Percentiles rank a stretch among this genome's conserved stretches.
phyloP scores from a whole-genome alignment of 2,329 filamentous ascomycete species.

The Lasiodiplodia citricola region DNA sequence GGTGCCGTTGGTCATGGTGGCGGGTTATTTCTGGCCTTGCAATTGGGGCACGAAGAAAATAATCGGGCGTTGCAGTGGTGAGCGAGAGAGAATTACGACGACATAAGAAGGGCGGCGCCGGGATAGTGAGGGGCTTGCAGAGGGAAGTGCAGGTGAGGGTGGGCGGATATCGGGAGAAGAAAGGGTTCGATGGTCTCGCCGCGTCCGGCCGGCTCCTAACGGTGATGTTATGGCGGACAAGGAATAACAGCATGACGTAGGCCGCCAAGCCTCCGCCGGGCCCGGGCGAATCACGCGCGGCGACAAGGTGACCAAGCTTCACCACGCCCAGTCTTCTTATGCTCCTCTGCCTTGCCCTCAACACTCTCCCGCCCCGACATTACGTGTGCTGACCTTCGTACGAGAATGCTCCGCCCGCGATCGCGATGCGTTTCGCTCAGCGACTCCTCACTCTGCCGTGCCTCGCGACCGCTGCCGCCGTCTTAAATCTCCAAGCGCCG shows the following conservation, averaged over 20 bases:
- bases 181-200: conserved; percentile 1
- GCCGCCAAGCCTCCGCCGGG: conserved; percentile 20
- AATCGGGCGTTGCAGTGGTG: not conserved
- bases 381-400: conserved; percentile 16
- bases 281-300: conserved; percentile 16
- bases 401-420: conserved; percentile 11
- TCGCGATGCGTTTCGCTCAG: conserved; percentile 23
- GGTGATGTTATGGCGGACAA: conserved; percentile 25
- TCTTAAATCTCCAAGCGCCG: conserved; percentile 29
- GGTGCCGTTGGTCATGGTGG: conserved; percentile 14
- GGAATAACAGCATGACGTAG: conserved; percentile 22
- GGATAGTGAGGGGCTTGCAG: not conserved
- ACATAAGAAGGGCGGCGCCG: conserved; percentile 14
- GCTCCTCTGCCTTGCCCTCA: not conserved
- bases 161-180: not conserved
- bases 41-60: not conserved
- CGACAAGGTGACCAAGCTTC: conserved; percentile 2
- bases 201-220: conserved; percentile 6
- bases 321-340: not conserved
- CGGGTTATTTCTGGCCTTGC: conserved; percentile 1
- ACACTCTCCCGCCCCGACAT: conserved; percentile 9
- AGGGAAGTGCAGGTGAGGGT: not conserved
- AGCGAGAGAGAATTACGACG: not conserved
- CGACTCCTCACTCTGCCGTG: conserved; percentile 13
- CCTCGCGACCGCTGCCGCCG: conserved; percentile 7